These are phyloP conservation scores for Saccharomycopsis synnaedendra DNA, from an alignment of 805 yeast species.

Conservation along the genomic window DNA sequence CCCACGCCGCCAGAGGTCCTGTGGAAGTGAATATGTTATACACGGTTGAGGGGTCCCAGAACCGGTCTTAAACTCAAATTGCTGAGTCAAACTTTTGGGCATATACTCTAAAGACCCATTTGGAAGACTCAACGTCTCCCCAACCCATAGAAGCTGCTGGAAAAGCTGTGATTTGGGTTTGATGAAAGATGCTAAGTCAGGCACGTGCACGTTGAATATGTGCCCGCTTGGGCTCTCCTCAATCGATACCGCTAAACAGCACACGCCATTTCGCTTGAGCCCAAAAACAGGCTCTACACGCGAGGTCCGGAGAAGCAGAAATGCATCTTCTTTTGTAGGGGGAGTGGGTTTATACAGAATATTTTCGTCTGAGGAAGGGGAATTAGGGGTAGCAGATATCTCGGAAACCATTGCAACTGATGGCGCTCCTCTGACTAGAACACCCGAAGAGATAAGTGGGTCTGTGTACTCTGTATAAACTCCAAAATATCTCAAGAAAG, in stretches of 20 bases:
- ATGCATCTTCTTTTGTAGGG: too few relatives aligned
- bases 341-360: too few relatives aligned
- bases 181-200: slow-evolving; percentile 29
- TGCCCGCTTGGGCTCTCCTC: slow-evolving; percentile 23
- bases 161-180: slow-evolving; percentile 23
- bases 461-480: slow-evolving; percentile 19
- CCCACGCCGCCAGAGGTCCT: slow-evolving; percentile 18
- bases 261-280: too few relatives aligned
- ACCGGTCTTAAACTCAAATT: slow-evolving; percentile 3
- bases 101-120: slow-evolving; percentile 17
- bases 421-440: not conserved
- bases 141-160: slow-evolving; percentile 10
- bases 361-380: too few relatives aligned
- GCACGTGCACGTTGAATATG: slow-evolving; percentile 29
- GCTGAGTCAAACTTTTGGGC: slow-evolving; percentile 14
- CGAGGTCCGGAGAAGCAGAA: too few relatives aligned
- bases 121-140: slow-evolving; percentile 12
- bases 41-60: slow-evolving; percentile 7
- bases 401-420: too few relatives aligned
- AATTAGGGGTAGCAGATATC: too few relatives aligned
- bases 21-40: slow-evolving; percentile 17
- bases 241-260: too few relatives aligned
- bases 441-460: slow-evolving; percentile 20
- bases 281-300: too few relatives aligned
- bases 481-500: slow-evolving; percentile 16